Percentiles rank a stretch among this genome's conserved stretches.
Evolutionary conservation across 108 stramenopile genomes (phyloP).

Genomic region (Licmophora abbreviata): DNA sequence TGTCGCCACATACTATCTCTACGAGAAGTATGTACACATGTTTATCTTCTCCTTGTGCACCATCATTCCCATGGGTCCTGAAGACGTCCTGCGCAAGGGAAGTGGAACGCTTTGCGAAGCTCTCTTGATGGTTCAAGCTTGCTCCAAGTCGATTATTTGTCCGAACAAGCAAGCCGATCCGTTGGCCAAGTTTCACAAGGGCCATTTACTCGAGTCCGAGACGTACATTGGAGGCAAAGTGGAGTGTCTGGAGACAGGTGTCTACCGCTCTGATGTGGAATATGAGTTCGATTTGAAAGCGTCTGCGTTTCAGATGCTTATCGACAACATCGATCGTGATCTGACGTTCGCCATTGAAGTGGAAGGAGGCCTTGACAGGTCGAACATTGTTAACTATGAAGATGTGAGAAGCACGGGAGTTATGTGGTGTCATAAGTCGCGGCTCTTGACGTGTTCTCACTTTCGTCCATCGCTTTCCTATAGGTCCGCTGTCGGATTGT

Average conservation of each 20-base stretch:
- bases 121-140: slow-evolving; percentile 96
- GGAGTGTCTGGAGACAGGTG: slow-evolving; percentile 98
- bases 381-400: slow-evolving; percentile 92
- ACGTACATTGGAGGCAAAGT: slow-evolving; percentile 99
- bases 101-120: slow-evolving; percentile 96
- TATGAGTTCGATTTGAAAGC: slow-evolving; percentile 92
- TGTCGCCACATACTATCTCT: slow-evolving; percentile 98
- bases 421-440: neutral
- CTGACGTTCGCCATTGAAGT: slow-evolving; percentile 95
- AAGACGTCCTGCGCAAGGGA: slow-evolving; percentile 97
- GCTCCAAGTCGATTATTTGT: slow-evolving; percentile 85
- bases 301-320: slow-evolving; percentile 87
- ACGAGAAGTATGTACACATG: slow-evolving; percentile 95
- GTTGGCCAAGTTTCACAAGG: slow-evolving; percentile 82
- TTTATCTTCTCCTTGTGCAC: slow-evolving; percentile 99
- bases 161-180: slow-evolving; percentile 97
- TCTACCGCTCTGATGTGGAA: slow-evolving; percentile 94
- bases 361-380: slow-evolving; percentile 85
- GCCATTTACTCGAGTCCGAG: slow-evolving; percentile 94
- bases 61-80: slow-evolving; percentile 97
- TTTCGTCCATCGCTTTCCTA: neutral
- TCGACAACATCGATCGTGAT: slow-evolving; percentile 96
- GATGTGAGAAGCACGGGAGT: slow-evolving; percentile 56
- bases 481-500: slow-evolving; percentile 72
- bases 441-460: slow-evolving; percentile 1